Conservation (phyloP, 495 filamentous ascomycete species). For the Cenococcum geophilum region DNA sequence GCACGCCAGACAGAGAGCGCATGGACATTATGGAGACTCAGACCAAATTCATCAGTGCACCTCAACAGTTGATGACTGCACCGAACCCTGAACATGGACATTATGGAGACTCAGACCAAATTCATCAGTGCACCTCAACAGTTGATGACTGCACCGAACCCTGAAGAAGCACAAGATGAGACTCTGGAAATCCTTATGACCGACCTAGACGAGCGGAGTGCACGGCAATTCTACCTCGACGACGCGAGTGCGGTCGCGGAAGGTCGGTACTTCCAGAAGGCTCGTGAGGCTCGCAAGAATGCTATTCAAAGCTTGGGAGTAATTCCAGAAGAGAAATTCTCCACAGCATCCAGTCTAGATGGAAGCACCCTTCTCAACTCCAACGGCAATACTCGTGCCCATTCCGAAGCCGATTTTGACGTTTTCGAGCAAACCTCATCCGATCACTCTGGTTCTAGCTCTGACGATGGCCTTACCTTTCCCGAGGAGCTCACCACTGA, state of each 20-base stretch:
- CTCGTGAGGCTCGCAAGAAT: conserved; percentile 50
- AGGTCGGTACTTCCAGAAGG: conserved; percentile 60
- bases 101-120: conserved; percentile 59
- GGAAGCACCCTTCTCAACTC: conserved; percentile 40
- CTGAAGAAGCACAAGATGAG: conserved; percentile 58
- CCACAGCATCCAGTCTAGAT: conserved; percentile 39
- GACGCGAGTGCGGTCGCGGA: conserved; percentile 86
- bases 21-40: conserved; percentile 50
- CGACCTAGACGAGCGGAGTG: conserved; percentile 85
- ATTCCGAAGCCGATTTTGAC: conserved; percentile 56
- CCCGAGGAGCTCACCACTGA: conserved; percentile 78
- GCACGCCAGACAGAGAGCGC: conserved; percentile 57
- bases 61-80: conserved; percentile 28
- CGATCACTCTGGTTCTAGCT: conserved; percentile 56
- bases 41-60: conserved; percentile 58
- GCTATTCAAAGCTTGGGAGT: conserved; percentile 47
- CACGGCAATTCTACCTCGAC: conserved; percentile 93
- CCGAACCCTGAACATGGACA: too few species aligned
- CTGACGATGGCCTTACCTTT: conserved; percentile 50
- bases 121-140: conserved; percentile 49
- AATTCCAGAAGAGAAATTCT: conserved; percentile 32
- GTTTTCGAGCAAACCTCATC: conserved; percentile 72
- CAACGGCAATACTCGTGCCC: conserved; percentile 17
- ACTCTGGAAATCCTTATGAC: conserved; percentile 98
- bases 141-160: conserved; percentile 15